phyloP scores from a whole-genome alignment of 1,284 basidiomycete species.

The Boletus semigastroideus region DNA sequence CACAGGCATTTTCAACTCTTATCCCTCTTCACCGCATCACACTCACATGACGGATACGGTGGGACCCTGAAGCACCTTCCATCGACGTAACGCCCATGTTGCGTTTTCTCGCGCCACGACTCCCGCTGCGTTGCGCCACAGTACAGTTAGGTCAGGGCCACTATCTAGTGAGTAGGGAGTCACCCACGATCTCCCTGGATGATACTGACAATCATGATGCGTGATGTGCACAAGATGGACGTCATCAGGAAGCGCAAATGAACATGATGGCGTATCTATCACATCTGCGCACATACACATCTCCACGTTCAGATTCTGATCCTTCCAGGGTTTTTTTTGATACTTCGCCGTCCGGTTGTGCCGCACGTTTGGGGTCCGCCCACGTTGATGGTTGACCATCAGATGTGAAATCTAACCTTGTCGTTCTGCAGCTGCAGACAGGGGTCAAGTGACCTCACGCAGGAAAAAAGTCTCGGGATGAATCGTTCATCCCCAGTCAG shows the following conservation, averaged over 20 bases:
- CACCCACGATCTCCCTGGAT: too few relatives aligned
- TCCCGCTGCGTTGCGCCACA: background rate
- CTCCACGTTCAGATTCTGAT: constrained; percentile 3
- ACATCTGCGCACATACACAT: background rate
- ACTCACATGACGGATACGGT: constrained; percentile 7
- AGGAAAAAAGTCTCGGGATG: background rate
- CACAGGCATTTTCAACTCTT: background rate
- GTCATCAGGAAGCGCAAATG: background rate
- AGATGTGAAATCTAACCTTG: constrained; percentile 18
- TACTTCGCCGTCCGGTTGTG: constrained; percentile 6
- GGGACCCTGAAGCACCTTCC: background rate
- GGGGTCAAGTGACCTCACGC: constrained; percentile 2
- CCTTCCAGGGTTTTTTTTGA: background rate
- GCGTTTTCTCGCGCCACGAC: background rate
- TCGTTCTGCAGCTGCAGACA: background rate
- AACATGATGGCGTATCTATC: constrained; percentile 9
- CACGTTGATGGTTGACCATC: background rate
- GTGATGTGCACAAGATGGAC: background rate
- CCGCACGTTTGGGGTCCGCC: constrained; percentile 18
- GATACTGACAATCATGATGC: background rate
- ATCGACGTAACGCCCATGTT: background rate
- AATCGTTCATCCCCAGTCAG: background rate
- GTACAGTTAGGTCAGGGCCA: background rate
- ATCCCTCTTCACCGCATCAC: constrained; percentile 5
- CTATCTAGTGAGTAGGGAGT: too few relatives aligned